Conservation (phyloP, 2,329 filamentous ascomycete species). For the Lasiodiplodia sp. region DNA sequence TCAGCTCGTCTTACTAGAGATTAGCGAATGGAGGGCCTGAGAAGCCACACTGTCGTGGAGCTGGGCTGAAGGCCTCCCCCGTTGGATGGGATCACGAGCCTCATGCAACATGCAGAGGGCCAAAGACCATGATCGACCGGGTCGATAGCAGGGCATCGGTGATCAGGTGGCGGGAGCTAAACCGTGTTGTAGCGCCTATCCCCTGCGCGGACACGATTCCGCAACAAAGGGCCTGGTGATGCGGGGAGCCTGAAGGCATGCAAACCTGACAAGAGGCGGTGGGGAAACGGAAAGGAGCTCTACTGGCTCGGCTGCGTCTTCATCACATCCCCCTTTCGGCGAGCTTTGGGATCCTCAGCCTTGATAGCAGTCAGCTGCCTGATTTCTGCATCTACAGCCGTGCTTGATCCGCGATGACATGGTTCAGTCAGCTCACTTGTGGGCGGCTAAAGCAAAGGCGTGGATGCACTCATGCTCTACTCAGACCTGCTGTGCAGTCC, state of each 20-base stretch:
- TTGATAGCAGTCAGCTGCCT: not conserved
- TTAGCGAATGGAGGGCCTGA: not conserved
- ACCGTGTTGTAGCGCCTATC: not conserved
- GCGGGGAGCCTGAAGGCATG: not conserved
- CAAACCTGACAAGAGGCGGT: not conserved
- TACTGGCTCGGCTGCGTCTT: not conserved
- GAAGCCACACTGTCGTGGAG: not conserved
- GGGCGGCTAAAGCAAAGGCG: not conserved
- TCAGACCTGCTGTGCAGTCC: not conserved
- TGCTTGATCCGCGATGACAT: not conserved
- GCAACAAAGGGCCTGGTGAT: not conserved
- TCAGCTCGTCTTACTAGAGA: not conserved
- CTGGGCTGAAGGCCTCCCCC: not conserved
- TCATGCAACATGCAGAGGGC: not conserved
- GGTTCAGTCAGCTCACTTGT: not conserved
- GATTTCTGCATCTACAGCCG: not conserved
- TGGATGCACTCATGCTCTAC: not conserved
- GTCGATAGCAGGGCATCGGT: not conserved
- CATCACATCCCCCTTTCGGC: not conserved
- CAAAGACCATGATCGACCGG: not conserved
- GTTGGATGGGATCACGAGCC: not conserved
- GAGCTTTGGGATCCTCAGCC: not conserved
- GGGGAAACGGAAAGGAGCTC: not conserved
- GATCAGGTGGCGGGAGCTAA: not conserved
- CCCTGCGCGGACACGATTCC: not conserved